These are phyloP conservation scores for Protomyces arabidopsidicola DNA, from an alignment of 1,139 yeast species.

Conservation along the genomic window DNA sequence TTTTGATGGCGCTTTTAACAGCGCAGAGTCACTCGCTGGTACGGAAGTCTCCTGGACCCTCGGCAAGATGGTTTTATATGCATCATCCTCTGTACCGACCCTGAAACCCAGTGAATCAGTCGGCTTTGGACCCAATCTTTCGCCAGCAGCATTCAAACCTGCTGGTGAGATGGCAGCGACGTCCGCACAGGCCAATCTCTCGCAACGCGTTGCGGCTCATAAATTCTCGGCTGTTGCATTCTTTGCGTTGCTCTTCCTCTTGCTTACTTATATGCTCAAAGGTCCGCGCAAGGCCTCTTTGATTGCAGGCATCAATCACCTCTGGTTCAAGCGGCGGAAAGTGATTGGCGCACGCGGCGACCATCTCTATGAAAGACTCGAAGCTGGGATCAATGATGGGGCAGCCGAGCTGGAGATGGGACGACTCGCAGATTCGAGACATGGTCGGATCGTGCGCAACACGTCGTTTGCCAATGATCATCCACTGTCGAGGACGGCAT, in stretches of 20 bases:
- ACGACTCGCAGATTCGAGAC: background rate
- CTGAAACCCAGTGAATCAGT: conserved; percentile 42
- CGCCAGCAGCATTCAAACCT: conserved; percentile 3
- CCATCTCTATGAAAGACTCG: conserved; percentile 18
- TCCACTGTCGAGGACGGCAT: background rate
- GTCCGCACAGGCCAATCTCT: background rate
- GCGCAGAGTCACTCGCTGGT: conserved; percentile 61
- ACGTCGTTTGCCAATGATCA: background rate
- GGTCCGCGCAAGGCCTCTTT: conserved; percentile 7
- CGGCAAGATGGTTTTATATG: conserved; percentile 70
- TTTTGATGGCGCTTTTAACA: conserved; percentile 48
- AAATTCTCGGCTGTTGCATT: background rate
- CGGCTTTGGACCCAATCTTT: conserved; percentile 46
- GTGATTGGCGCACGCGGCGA: conserved; percentile 25
- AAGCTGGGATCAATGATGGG: background rate
- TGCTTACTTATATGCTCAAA: conserved; percentile 8
- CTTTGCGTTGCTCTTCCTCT: background rate
- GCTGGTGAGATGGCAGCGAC: conserved; percentile 8
- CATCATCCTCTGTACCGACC: conserved; percentile 41
- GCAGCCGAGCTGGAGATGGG: background rate
- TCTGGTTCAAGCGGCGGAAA: conserved; percentile 19
- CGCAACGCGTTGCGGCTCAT: background rate
- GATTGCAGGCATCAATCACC: conserved; percentile 3
- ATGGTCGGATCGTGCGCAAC: background rate
- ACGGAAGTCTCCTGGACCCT: conserved; percentile 76